phyloP scores from a whole-genome alignment of 1,139 yeast species.

The Saccharomyces hybrid region DNA sequence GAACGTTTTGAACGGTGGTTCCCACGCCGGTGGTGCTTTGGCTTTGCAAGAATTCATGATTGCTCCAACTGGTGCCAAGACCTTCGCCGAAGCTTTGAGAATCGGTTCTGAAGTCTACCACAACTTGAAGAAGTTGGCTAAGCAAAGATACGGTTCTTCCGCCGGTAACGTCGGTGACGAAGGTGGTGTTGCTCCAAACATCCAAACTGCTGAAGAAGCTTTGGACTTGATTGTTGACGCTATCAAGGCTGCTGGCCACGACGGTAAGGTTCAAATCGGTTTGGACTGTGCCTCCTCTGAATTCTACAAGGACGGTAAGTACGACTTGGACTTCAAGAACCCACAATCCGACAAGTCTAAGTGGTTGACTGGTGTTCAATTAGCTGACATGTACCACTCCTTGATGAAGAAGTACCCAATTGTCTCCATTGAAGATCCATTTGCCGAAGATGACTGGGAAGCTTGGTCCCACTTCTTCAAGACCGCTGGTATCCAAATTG shows the following conservation, averaged over 20 bases:
- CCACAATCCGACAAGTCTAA: constrained; percentile 80
- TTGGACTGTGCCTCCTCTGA: constrained; percentile 94
- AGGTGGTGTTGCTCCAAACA: constrained; percentile 99
- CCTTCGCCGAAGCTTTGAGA: constrained; percentile 89
- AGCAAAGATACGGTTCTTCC: constrained; percentile 86
- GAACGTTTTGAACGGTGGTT: constrained; percentile 97
- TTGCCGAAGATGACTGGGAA: constrained; percentile 98
- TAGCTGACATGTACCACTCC: constrained; percentile 70
- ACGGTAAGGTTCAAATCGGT: constrained; percentile 82
- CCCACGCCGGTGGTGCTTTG: constrained; percentile 97
- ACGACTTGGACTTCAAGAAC: constrained; percentile 96
- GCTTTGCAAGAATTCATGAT: constrained; percentile 99
- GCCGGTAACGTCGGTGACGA: constrained; percentile 99
- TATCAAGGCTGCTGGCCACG: constrained; percentile 86
- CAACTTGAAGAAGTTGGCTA: constrained; percentile 80
- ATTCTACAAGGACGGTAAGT: constrained; percentile 90
- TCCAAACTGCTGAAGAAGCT: constrained; percentile 88
- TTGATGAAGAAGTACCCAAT: constrained; percentile 86
- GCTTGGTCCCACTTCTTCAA: constrained; percentile 85
- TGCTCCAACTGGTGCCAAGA: constrained; percentile 80
- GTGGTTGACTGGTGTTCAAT: constrained; percentile 81
- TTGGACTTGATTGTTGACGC: constrained; percentile 82
- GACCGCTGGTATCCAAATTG: constrained; percentile 74
- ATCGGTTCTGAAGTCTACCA: constrained; percentile 96
- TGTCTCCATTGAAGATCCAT: constrained; percentile 95